Evolutionary conservation across 139 green algal genomes (phyloP).

Genomic region (Protoeuglena noctilucae): DNA sequence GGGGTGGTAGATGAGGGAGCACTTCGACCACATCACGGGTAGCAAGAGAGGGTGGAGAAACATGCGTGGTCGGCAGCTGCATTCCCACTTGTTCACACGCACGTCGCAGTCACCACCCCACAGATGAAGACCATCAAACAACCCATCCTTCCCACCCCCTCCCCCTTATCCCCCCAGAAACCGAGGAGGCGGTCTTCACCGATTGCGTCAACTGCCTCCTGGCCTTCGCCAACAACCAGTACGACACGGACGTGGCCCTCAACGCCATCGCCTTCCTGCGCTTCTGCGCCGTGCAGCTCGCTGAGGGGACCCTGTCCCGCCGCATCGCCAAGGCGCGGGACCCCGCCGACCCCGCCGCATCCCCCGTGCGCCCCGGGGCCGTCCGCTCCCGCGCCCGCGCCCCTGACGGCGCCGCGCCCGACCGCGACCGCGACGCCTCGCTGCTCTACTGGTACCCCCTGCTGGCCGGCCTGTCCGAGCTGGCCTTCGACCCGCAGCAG

Average conservation of each 20-base stretch:
- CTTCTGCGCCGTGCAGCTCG: slow-evolving; percentile 90
- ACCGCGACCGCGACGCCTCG: slow-evolving; percentile 67
- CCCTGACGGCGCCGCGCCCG: not conserved
- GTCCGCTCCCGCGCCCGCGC: not conserved
- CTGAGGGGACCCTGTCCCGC: slow-evolving; percentile 62
- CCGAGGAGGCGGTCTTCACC: slow-evolving; percentile 91
- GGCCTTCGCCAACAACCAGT: slow-evolving; percentile 94
- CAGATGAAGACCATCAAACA: too few relatives aligned
- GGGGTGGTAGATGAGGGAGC: too few relatives aligned
- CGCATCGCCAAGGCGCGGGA: too few relatives aligned
- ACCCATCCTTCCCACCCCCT: too few relatives aligned
- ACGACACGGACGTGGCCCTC: slow-evolving; percentile 80
- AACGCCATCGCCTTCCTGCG: slow-evolving; percentile 95
- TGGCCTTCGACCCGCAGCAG: slow-evolving; percentile 84
- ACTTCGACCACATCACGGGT: too few relatives aligned
- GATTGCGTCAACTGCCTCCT: slow-evolving; percentile 99
- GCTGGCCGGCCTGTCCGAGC: slow-evolving; percentile 85
- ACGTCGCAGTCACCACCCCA: too few relatives aligned
- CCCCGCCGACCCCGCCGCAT: slow-evolving; percentile 9
- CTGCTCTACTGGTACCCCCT: slow-evolving; percentile 99
- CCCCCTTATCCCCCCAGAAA: slow-evolving; percentile 34
- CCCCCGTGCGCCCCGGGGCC: slow-evolving; percentile 7
- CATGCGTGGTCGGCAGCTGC: too few relatives aligned
- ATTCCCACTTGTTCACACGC: too few relatives aligned
- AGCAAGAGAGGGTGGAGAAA: too few relatives aligned